Percentiles rank a stretch among this genome's conserved stretches.
These are phyloP conservation scores for Alternaria sp. DNA, from an alignment of 2,329 filamentous ascomycete genomes.

Conservation along the genomic window DNA sequence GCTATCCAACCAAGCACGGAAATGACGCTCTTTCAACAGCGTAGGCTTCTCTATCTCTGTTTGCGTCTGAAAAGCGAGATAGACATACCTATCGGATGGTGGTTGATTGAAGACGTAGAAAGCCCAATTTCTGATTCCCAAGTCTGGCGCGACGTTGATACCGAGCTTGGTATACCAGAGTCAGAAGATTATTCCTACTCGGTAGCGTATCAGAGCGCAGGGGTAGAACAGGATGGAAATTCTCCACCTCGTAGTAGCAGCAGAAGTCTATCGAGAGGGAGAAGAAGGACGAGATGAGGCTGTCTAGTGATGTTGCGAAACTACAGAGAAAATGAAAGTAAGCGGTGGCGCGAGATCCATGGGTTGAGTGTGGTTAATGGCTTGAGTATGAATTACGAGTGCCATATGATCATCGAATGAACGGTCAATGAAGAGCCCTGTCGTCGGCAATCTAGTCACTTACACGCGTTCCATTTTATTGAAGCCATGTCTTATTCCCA, in stretches of 20 bases:
- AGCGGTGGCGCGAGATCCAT: not conserved
- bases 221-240: not conserved
- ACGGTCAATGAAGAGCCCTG: not conserved
- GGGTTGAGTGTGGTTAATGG: not conserved
- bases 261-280: not conserved
- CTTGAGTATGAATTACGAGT: not conserved
- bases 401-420: not conserved
- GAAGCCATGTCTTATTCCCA: not conserved
- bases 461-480: not conserved
- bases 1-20: not conserved
- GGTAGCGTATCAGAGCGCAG: not conserved
- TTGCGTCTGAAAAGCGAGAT: not conserved
- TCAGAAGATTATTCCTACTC: not conserved
- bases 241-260: not conserved
- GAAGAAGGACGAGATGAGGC: not conserved
- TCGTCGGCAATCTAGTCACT: not conserved
- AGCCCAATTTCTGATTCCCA: not conserved
- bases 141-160: not conserved
- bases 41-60: not conserved
- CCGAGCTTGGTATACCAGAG: not conserved
- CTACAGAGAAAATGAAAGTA: not conserved
- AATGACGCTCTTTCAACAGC: not conserved
- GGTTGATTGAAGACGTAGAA: not conserved
- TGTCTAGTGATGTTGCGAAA: not conserved
- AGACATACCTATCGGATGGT: not conserved